A percentile compares a stretch with the other conserved stretches of the same genome.
These are phyloP conservation scores for Psilocybe tampanensis DNA, from an alignment of 768 basidiomycete genomes.

Conservation along the genomic window DNA sequence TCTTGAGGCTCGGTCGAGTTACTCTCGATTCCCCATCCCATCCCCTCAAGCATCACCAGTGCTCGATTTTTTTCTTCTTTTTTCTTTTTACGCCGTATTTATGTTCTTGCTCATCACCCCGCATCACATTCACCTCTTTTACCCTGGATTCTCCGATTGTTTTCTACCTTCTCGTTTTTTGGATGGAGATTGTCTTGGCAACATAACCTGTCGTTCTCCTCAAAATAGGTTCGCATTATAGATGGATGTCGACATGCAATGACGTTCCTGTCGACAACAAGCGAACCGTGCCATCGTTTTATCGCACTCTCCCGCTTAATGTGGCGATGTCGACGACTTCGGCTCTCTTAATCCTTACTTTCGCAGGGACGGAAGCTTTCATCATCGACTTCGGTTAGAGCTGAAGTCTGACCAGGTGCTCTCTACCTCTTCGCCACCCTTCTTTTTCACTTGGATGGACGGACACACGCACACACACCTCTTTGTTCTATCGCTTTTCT, in stretches of 20 bases:
- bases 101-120: not conserved
- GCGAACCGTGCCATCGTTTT: not conserved
- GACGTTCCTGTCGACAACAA: not conserved
- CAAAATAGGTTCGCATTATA: not conserved
- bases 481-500: not conserved
- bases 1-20: not conserved
- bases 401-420: too few relatives aligned
- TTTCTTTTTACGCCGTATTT: slow-evolving; percentile 5
- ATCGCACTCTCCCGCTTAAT: not conserved
- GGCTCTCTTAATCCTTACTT: not conserved
- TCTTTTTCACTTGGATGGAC: not conserved
- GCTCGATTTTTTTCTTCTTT: slow-evolving; percentile 1
- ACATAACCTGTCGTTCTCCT: not conserved
- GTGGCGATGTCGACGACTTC: not conserved
- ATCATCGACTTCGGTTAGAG: not conserved
- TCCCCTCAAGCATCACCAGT: not conserved
- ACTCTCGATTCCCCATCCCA: not conserved
- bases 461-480: too few relatives aligned
- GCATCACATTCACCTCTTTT: not conserved
- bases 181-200: slow-evolving; percentile 2
- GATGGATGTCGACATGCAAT: not conserved
- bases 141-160: slow-evolving; percentile 4
- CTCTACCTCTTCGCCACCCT: slow-evolving; percentile 6
- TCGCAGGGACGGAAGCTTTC: too few relatives aligned
- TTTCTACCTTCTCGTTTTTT: not conserved